Percentiles rank a stretch among this genome's conserved stretches.
Conservation (phyloP, 1,139 yeast genomes). For the Blastobotrys malaysiensis region DNA sequence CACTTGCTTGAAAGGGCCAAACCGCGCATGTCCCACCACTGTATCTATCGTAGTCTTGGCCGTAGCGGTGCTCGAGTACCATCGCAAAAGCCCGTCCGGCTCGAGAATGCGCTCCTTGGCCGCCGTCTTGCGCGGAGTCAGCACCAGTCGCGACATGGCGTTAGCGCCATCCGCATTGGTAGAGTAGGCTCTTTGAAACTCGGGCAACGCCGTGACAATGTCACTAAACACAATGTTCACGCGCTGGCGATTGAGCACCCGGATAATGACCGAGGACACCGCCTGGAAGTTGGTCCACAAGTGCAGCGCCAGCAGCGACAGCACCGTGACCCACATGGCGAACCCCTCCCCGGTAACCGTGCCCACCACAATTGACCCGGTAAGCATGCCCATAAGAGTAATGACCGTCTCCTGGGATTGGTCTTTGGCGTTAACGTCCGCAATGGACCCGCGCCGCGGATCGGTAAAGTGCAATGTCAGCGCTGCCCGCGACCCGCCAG, state of each 20-base stretch:
- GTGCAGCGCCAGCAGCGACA: slow-evolving; percentile 28
- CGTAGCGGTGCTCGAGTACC: slow-evolving; percentile 17
- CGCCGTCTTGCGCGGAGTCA: slow-evolving; percentile 27
- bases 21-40: slow-evolving; percentile 23
- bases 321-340: slow-evolving; percentile 30
- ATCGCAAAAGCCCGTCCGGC: slow-evolving; percentile 29
- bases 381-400: slow-evolving; percentile 35
- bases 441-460: slow-evolving; percentile 32
- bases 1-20: slow-evolving; percentile 18
- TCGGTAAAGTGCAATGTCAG: slow-evolving; percentile 37
- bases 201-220: slow-evolving; percentile 24
- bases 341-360: slow-evolving; percentile 30
- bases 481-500: slow-evolving; percentile 38
- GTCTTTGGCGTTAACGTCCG: slow-evolving; percentile 38
- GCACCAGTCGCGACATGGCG: slow-evolving; percentile 25
- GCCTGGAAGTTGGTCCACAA: slow-evolving; percentile 36
- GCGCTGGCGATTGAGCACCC: slow-evolving; percentile 34
- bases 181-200: slow-evolving; percentile 20
- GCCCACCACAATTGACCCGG: slow-evolving; percentile 33
- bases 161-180: slow-evolving; percentile 17
- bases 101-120: slow-evolving; percentile 31
- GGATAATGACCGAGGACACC: slow-evolving; percentile 32
- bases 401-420: slow-evolving; percentile 38
- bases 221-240: slow-evolving; percentile 32
- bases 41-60: slow-evolving; percentile 7